Base-by-base conservation (phyloP, 306 rosid genomes). In the Prunus campanulata region DNA sequence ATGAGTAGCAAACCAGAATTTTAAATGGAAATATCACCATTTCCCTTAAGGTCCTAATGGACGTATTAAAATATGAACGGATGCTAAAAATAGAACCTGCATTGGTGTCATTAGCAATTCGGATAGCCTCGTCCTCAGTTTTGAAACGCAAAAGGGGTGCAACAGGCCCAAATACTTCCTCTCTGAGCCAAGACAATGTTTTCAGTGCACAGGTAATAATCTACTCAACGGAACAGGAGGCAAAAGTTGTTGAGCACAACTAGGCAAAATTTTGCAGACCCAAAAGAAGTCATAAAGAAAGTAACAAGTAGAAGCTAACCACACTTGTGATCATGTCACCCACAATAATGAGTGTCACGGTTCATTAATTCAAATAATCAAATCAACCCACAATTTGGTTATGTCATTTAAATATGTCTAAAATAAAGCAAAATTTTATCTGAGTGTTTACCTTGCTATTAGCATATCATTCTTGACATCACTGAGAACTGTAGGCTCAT, bases 131-230 rank as follows among this genome's bases (percentile, higher is more conserved):
- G 75, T 88, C 96, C 88, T 92, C 97, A 39, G 97, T 90, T 90
- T 83, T 91, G 88, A 95, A 95, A 70, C 77, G 88, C 83, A 91
- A 68, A 57, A 95, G 88, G 79, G 97, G 96, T 18, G 99, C 97
- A 42, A 95, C 97, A 25, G 97, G 99, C 77, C 99, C 99, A 86
- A 95, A 95, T 80, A 81, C 89, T 87, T 95, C 99, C 86, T 92
- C 96, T 74, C 99, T 95, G 84, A 71, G 25, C 46, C 42, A 79
- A 77, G 68, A 82, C 25, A 86, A 81, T 48, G 78, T 61, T 42
- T 11, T 60, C 35, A 78, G 70, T 39, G 63, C 63, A 70, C 76
- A 69, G 54, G 24, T 63, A 50, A 77, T 39, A 66, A 14, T 15
- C 22, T 6, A 30, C 15, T 54, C 4, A 29, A 54, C 8, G 4